A percentile compares a stretch with the other conserved stretches of the same genome.
Conservation (phyloP, 345 rosid genomes). For the Physaria fendleri region DNA sequence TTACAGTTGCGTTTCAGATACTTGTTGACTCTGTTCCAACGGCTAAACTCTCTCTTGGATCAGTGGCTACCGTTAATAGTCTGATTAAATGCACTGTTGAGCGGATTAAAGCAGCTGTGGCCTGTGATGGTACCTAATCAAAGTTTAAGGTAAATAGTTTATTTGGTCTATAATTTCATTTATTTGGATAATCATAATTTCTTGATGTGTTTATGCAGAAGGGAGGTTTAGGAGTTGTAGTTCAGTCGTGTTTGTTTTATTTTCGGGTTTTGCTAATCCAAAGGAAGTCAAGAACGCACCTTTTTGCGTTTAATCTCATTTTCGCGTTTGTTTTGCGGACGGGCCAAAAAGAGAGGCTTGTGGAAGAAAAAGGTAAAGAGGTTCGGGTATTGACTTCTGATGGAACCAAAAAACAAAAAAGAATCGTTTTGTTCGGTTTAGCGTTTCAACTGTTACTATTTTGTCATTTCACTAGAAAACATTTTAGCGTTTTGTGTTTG, state of each 20-base stretch:
- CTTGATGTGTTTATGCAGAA: constrained; percentile 17
- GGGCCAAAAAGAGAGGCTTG: constrained; percentile 5
- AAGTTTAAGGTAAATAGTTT: neutral
- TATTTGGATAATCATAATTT: neutral
- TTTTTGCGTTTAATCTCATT: constrained; percentile 33
- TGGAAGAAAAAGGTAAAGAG: constrained; percentile 34
- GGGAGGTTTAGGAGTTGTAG: constrained; percentile 7
- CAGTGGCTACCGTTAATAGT: constrained; percentile 86
- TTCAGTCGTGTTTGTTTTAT: constrained; percentile 7
- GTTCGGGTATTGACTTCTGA: constrained; percentile 86
- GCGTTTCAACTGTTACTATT: constrained; percentile 10
- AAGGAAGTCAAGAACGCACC: constrained; percentile 94
- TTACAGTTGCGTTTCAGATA: constrained; percentile 92
- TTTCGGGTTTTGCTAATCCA: neutral
- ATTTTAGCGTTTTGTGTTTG: constrained; percentile 20
- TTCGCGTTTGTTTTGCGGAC: constrained; percentile 25
- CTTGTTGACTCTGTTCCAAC: constrained; percentile 86
- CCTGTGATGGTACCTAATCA: constrained; percentile 21
- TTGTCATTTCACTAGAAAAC: constrained; percentile 7
- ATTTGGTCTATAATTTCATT: neutral
- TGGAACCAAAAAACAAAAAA: constrained; percentile 1
- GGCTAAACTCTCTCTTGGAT: constrained; percentile 82
- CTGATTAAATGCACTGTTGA: constrained; percentile 89
- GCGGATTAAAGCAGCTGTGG: constrained; percentile 67
- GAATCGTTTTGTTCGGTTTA: constrained; percentile 6